phyloP scores from a whole-genome alignment of 371 early-diverging fungal genomes.

The Chytridium lagenaria region DNA sequence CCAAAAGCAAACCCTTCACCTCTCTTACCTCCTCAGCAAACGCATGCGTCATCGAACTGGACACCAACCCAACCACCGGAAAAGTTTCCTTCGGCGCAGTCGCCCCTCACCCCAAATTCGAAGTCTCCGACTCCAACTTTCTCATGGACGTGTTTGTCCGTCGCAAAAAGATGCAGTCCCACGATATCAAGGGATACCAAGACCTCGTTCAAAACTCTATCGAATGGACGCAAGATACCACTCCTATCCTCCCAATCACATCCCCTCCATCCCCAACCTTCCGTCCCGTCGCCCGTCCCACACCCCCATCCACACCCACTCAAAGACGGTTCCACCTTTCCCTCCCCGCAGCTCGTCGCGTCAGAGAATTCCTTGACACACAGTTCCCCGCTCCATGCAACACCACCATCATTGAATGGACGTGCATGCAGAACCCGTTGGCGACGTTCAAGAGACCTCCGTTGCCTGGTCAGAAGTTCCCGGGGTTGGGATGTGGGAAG shows the following conservation, averaged over 20 bases:
- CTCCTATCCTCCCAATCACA: too few species aligned
- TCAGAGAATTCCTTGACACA: conserved; percentile 21
- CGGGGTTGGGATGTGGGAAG: conserved; percentile 24
- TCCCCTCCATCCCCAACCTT: too few species aligned
- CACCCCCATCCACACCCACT: not conserved
- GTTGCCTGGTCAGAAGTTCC: conserved; percentile 33
- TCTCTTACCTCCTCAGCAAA: not conserved
- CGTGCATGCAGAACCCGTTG: conserved; percentile 33
- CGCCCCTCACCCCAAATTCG: conserved; percentile 7
- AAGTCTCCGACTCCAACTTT: conserved; percentile 28
- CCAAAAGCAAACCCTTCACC: not conserved
- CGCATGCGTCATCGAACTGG: not conserved
- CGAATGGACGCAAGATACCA: not conserved
- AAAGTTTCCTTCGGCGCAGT: not conserved
- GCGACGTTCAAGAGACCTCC: conserved; percentile 1
- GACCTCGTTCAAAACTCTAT: conserved; percentile 11
- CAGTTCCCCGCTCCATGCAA: conserved; percentile 2
- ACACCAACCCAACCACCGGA: not conserved
- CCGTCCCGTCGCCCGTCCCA: too few species aligned
- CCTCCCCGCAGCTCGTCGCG: conserved; percentile 2
- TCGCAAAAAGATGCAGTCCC: conserved; percentile 3
- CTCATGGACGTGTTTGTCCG: conserved; percentile 29
- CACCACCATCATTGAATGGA: conserved; percentile 33
- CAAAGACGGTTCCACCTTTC: conserved; percentile 18
- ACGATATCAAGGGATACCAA: conserved; percentile 32